These are phyloP conservation scores for Crithidia expoeki DNA, from an alignment of 208 protist species.

Conservation along the genomic window DNA sequence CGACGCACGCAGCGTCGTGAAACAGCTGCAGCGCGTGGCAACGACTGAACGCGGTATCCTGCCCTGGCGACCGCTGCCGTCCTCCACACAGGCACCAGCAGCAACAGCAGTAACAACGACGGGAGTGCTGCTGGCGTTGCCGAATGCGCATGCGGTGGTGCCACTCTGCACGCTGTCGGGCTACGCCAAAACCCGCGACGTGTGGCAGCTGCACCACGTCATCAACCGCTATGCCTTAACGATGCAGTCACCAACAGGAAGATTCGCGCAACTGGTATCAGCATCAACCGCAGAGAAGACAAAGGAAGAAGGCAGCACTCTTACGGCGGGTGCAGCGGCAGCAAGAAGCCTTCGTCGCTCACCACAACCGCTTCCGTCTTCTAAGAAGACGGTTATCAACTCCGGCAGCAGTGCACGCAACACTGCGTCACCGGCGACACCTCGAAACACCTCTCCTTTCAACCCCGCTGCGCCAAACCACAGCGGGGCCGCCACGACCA, in stretches of 20 bases:
- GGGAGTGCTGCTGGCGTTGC: conserved; percentile 11
- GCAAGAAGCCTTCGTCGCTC: neutral
- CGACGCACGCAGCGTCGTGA: neutral
- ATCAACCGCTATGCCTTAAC: conserved; percentile 38
- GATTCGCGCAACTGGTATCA: neutral
- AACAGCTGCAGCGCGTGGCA: conserved; percentile 11
- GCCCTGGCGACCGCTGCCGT: conserved; percentile 14
- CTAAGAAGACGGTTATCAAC: neutral
- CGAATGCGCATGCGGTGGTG: conserved; percentile 13
- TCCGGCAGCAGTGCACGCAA: neutral
- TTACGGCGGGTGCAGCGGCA: neutral
- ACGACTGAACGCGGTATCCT: conserved; percentile 20
- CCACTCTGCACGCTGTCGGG: conserved; percentile 26
- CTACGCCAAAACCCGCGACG: conserved; percentile 24
- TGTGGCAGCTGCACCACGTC: conserved; percentile 43
- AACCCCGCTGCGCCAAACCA: neutral
- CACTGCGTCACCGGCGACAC: neutral
- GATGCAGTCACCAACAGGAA: conserved; percentile 5
- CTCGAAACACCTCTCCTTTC: neutral
- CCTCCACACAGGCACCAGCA: neutral
- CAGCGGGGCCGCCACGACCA: neutral
- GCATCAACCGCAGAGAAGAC: neutral
- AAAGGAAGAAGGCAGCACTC: neutral
- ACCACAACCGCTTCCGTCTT: neutral
- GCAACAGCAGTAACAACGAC: neutral